Conservation (phyloP, 208 protist genomes). For the Crithidia fasciculata region DNA sequence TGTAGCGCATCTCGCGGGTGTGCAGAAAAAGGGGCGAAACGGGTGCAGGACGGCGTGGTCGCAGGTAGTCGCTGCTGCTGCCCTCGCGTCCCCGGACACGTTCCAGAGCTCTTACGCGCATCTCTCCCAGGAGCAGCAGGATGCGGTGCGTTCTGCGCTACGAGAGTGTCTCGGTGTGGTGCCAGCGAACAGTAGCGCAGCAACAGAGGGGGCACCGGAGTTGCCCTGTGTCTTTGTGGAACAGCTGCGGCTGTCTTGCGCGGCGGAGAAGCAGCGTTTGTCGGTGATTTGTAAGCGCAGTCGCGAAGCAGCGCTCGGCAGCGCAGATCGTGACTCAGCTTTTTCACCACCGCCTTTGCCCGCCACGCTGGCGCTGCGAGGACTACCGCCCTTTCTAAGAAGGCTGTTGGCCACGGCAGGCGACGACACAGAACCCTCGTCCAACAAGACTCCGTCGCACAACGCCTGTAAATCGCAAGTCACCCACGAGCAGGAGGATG, state of each 20-base stretch:
- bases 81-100: conserved; percentile 8
- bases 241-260: background rate
- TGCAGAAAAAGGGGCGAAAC: background rate
- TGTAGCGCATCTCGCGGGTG: conserved; percentile 14
- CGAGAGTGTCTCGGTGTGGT: conserved; percentile 1
- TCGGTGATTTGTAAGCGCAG: background rate
- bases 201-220: background rate
- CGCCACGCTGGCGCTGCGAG: no score
- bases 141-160: background rate
- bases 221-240: conserved; percentile 16
- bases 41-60: conserved; percentile 3
- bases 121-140: conserved; percentile 1
- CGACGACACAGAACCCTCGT: no score
- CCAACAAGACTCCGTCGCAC: no score
- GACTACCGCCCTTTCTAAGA: no score
- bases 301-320: no score
- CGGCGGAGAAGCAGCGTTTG: background rate
- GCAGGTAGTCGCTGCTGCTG: conserved; percentile 3
- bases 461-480: no score
- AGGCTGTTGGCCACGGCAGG: no score
- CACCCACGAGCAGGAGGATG: no score
- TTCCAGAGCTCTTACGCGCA: conserved; percentile 12
- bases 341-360: no score
- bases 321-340: no score
- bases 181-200: no score